Base-by-base conservation (phyloP, 106 monocot species). In the Posidonia australis region DNA sequence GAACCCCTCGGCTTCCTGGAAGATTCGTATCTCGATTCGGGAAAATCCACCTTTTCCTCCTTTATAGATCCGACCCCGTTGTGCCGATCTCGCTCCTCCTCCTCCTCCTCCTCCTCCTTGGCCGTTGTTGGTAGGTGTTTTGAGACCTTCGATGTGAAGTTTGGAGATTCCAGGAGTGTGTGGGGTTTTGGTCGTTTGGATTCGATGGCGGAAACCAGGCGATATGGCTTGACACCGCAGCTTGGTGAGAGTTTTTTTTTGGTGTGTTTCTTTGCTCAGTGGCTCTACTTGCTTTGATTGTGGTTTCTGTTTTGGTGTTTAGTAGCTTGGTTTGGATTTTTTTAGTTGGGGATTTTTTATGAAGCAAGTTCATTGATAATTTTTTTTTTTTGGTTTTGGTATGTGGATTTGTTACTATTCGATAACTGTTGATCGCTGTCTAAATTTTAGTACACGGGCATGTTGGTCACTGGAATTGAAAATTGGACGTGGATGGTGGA, bases 151-250 rank as follows among this genome's bases (percentile, higher is more conserved):
- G 25, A 24, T 56, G 56, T 25, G 56, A 7, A 11, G n/a, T n/a
- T 56, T 56, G 56, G 21, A 14, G 27, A 2, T 22, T 24, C 14
- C 20, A 26, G 26, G 56, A 56, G 24, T n/a, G 10, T 56, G 13
- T 16, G 55, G 24, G 25, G n/a, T 56, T 13, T 55, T 13, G 13
- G 55, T 21, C 11, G 55, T 27, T 20, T 5, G 9, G 55, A 26
- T 56, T 30, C 43, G 43, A 62, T 62, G 62, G 62, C 36, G 22
- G 62, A 44, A 23, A 44, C 42, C 43, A 62, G 20, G 22, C 62
- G 42, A 44, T 62, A n/a, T n/a, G 62, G 62, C 17, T 42, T 62
- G 42, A 62, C 62, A 21, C 62, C 62, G 2, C 62, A 62, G 62
- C 44, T 62, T 10, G 62, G 62, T 62, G 62, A 62, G 62, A 27